Evolutionary conservation across 1,139 yeast genomes (phyloP), one percentile per base, ranked within the genome.

Genomic region (Suhomyces chickasaworum): DNA sequence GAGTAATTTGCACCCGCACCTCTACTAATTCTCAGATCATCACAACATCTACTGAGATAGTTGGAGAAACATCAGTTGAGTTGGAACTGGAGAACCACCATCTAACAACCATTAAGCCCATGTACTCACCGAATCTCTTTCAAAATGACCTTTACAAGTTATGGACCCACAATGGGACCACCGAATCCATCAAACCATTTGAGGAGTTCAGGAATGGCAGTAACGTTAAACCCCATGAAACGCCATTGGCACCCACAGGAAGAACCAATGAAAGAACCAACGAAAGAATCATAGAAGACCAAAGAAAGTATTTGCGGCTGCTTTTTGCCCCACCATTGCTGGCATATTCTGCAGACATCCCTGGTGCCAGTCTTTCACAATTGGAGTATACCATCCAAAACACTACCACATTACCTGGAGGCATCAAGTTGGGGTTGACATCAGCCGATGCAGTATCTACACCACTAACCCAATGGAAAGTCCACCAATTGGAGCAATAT

Each of bases 291-390:
- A 20, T 42, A 5, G 64, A 60, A 21, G 64, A 61, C 10, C 64
- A 61, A 15, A 40, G 55, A 8, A 53, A 49, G 45, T 53, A 54
- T 43, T 48, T 56, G 15, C 55, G 61, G 22, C 59, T 46, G 53
- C 51, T 61, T 35, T 72, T 66, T 54, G 82, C 82, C 0, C 83
- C 83, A 1, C 81, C 84, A 5, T 60, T 80, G 27, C 72, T 77
- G 44, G 78, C 83, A 1, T 80, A 78, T 54, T 73, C 81, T 0
- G 73, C 82, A 0, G 79, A 75, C 18, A 62, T 65, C 41, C 80
- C 82, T 2, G 84, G 84, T 0, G 76, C 81, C 32, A 65, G 66
- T 44, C 48, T 63, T 15, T 54, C 61, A 1, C 64, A 66, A 39
- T 52, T 69, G 39, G 71, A 66, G 41, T 66, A 64, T 54, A 64